phyloP scores from a whole-genome alignment of 148 eudicot species.

The Vaccinium vitisidaea region DNA sequence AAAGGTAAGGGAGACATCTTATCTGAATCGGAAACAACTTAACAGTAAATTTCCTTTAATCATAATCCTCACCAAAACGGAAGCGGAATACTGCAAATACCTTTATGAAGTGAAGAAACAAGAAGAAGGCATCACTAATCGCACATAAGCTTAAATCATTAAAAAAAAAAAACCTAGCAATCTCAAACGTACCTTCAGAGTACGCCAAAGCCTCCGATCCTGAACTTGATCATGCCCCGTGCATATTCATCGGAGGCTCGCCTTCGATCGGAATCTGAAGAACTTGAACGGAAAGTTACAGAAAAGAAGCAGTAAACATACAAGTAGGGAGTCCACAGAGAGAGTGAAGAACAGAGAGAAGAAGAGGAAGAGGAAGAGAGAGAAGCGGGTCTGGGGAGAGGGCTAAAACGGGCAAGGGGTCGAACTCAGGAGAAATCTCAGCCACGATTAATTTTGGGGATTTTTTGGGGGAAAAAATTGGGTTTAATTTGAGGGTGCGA shows the following conservation, averaged over 20 bases:
- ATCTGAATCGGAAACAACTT: constrained; percentile 27
- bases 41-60: constrained; percentile 34
- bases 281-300: background rate
- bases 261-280: constrained; percentile 17
- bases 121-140: background rate
- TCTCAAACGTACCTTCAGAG: constrained; percentile 28
- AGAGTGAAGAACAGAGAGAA: background rate
- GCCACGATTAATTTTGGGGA: constrained; percentile 45
- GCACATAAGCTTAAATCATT: background rate
- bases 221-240: constrained; percentile 12
- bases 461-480: background rate
- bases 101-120: constrained; percentile 21
- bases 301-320: background rate
- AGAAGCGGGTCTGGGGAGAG: background rate
- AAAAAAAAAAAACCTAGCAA: background rate
- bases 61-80: constrained; percentile 56
- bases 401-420: constrained; percentile 21
- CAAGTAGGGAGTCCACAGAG: background rate
- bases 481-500: constrained; percentile 17
- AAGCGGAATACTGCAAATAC: constrained; percentile 40
- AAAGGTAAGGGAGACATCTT: constrained; percentile 18
- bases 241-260: constrained; percentile 21
- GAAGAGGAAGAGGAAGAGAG: constrained; percentile 7
- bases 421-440: constrained; percentile 21
- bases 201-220: constrained; percentile 24